These are phyloP conservation scores for Colletotrichum truncatum DNA, from an alignment of 2,329 filamentous ascomycete genomes.

Conservation along the genomic window DNA sequence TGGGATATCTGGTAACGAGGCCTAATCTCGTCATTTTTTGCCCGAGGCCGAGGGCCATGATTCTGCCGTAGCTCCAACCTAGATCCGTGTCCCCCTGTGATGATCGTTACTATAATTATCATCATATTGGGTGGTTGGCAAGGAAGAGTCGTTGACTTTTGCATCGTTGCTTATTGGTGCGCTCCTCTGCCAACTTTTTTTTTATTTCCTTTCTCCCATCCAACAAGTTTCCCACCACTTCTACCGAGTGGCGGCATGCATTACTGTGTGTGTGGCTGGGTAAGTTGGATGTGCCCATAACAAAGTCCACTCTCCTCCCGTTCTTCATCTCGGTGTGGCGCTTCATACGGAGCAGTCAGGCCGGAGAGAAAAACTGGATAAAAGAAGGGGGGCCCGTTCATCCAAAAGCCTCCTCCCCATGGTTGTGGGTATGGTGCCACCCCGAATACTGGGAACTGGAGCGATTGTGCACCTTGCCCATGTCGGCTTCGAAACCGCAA, in stretches of 20 bases:
- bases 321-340: background rate
- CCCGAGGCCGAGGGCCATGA: background rate
- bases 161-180: constrained; percentile 7
- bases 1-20: background rate
- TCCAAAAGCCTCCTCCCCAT: constrained; percentile 1
- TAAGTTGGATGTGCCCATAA: background rate
- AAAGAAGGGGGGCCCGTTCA: background rate
- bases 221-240: too few relatives aligned
- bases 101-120: constrained; percentile 28
- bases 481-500: constrained; percentile 7
- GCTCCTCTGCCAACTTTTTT: constrained; percentile 21
- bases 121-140: constrained; percentile 2
- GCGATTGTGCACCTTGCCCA: background rate
- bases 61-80: background rate
- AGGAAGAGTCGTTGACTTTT: background rate
- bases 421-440: constrained; percentile 5
- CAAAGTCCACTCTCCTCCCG: background rate
- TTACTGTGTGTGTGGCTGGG: background rate
- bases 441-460: background rate
- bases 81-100: constrained; percentile 3
- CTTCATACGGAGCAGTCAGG: background rate
- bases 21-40: constrained; percentile 18
- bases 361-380: background rate
- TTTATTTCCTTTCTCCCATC: too few relatives aligned
- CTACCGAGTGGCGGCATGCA: background rate